Evolutionary conservation across 768 basidiomycete species (phyloP), one percentile per base, ranked within the genome.

Genomic region (Lactifluus volemus): DNA sequence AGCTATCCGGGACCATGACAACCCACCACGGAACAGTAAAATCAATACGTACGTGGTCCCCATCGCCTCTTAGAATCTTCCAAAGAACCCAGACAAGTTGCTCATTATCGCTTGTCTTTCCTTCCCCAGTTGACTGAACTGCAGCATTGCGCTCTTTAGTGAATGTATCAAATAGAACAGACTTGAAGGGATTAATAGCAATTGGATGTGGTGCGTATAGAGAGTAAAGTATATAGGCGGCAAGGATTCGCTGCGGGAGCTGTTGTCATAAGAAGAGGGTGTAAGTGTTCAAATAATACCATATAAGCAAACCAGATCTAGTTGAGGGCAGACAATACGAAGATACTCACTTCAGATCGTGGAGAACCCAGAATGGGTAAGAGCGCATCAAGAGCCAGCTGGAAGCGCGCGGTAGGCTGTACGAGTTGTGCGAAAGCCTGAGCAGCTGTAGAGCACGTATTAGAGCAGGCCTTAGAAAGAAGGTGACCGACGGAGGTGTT

Each of bases 81-180:
- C 88, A 91, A 61, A 91, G 76, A 48, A 91, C 89, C 88, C 89
- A 91, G 42, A 90, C 86, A 52, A 91, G 75, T 67, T 89, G 89
- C 68, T 90, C 88, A 70, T 83, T 88, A 53, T 78, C 77, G 58
- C 81, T 78, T 60, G 78, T 77, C 30, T 80, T 77, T 56, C 75
- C 76, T 38, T 76, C 70, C 9, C 67, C 75, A n/a, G 84, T 75
- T 54, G 82, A 70, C 53, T 69, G 73, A 52, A 80, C 73, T 21
- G 88, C 86, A 67, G 77, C 75, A 67, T 83, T 82, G 67, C 86
- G 77, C 73, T 91, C 89, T 69, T 78, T 82, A 42, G 81, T 68
- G 68, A 89, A 90, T 6, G 84, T 83, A 63, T 80, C 78, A 68
- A 81, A 81, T 50, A 91, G 73, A 49, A 81, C 85, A 63, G 85